phyloP scores from a whole-genome alignment of 768 basidiomycete species.

The Melanogaster broomeanus region DNA sequence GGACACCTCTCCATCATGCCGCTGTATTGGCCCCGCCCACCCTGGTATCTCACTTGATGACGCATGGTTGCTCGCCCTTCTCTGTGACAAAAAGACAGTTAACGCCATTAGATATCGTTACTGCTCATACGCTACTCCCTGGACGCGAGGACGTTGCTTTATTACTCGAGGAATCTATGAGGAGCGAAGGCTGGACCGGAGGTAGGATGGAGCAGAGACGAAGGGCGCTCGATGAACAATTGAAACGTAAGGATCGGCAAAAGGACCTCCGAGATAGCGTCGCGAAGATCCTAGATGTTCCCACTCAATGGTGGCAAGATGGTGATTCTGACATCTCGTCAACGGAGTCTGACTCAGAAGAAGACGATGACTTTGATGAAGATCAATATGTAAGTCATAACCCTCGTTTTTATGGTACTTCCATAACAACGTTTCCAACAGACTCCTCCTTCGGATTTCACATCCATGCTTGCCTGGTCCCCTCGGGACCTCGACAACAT shows the following conservation, averaged over 20 bases:
- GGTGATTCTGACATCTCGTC: slow-evolving; percentile 46
- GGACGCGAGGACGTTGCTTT: slow-evolving; percentile 84
- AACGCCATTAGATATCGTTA: slow-evolving; percentile 87
- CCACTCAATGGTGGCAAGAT: slow-evolving; percentile 68
- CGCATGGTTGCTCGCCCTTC: slow-evolving; percentile 86
- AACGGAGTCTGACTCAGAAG: slow-evolving; percentile 47
- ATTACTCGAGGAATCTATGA: slow-evolving; percentile 89
- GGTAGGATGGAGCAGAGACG: slow-evolving; percentile 74
- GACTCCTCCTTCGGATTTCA: slow-evolving; percentile 76
- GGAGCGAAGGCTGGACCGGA: slow-evolving; percentile 79
- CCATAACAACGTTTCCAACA: slow-evolving; percentile 29
- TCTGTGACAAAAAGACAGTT: slow-evolving; percentile 75
- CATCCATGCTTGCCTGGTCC: slow-evolving; percentile 93
- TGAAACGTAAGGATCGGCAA: slow-evolving; percentile 53
- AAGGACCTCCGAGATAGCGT: slow-evolving; percentile 60
- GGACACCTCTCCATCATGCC: slow-evolving; percentile 94
- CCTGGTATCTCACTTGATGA: slow-evolving; percentile 88
- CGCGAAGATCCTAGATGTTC: slow-evolving; percentile 55
- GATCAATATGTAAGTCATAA: slow-evolving; percentile 46
- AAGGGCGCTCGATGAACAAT: slow-evolving; percentile 55
- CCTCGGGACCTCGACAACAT: slow-evolving; percentile 75
- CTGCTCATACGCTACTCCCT: slow-evolving; percentile 77
- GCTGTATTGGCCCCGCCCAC: slow-evolving; percentile 88
- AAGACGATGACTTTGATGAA: slow-evolving; percentile 50
- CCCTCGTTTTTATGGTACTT: not conserved